Evolutionary conservation across 164 flowering plant species (phyloP).

Genomic region (Buxus sempervirens): DNA sequence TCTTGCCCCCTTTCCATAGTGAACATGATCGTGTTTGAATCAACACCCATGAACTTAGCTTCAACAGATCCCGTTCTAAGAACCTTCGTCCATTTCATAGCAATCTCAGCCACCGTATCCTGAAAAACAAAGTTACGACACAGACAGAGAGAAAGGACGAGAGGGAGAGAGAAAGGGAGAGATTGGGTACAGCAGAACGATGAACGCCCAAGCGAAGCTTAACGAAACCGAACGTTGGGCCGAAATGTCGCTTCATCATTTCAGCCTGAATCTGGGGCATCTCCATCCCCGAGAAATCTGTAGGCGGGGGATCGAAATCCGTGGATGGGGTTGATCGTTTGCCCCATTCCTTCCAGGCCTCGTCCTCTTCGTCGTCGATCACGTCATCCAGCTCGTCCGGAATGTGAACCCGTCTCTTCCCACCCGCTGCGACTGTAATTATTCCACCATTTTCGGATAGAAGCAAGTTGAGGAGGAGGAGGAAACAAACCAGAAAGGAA

Average conservation of each 20-base stretch:
- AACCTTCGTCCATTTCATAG: slow-evolving; percentile 81
- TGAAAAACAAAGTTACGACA: too few relatives aligned
- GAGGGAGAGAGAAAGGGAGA: too few relatives aligned
- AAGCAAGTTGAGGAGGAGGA: background rate
- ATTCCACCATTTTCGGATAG: background rate
- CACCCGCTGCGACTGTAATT: slow-evolving; percentile 14
- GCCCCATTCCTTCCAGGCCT: slow-evolving; percentile 90
- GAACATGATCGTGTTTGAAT: too few relatives aligned
- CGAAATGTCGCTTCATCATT: too few relatives aligned
- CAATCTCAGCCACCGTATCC: slow-evolving; percentile 72
- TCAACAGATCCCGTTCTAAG: too few relatives aligned
- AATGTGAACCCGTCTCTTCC: slow-evolving; percentile 49
- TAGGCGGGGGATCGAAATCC: slow-evolving; percentile 52
- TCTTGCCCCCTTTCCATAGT: too few relatives aligned
- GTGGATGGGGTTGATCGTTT: slow-evolving; percentile 35
- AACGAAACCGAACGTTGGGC: slow-evolving; percentile 87
- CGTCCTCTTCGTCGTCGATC: slow-evolving; percentile 97
- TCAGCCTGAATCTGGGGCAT: slow-evolving; percentile 49
- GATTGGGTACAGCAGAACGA: slow-evolving; percentile 50
- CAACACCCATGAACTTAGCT: too few relatives aligned
- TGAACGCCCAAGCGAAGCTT: slow-evolving; percentile 75
- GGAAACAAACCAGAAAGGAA: background rate
- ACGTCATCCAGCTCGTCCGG: too few relatives aligned
- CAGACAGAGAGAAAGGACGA: too few relatives aligned
- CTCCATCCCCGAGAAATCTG: slow-evolving; percentile 49